Base-by-base conservation (phyloP, 768 basidiomycete species). In the Piloderma croceum region DNA sequence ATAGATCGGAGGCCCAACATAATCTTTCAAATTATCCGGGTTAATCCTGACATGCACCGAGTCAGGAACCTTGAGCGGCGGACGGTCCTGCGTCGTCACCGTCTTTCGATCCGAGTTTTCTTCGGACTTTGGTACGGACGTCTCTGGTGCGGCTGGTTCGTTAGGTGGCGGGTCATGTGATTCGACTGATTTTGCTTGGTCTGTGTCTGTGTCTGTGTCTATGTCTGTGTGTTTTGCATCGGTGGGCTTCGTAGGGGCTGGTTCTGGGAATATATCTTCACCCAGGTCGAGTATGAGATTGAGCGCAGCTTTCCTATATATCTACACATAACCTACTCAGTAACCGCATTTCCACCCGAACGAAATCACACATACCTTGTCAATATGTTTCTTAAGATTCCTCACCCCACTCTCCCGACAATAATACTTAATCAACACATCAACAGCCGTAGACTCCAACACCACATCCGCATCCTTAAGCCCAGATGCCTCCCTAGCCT, bases 301-400 rank as follows among this genome's bases (percentile, higher is more conserved):
- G 49, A 94, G 68, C 0, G 94, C 93, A 11, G 93, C 89, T 60
- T 99, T 99, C 45, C 96, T 80, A 63, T 93, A 98, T 42, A 99
- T 92, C 91, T 97, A 46, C 10, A 42, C 17, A 13, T 19, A 12
- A 43, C 5, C 29, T 4, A 38, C 5, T 17, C 10, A 10, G 15
- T 31, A 21, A 36, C 18, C 5, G 20, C 7, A 41, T 19, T 25
- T 29, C n/a, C 5, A 22, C 6, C 24, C 39, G 31, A 15, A 33
- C n/a, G 29, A 34, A 31, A 18, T n/a, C 12, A 4, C 6, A 49
- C 55, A 2, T 44, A 90, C 91, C 81, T 98, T 98, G 56, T 99
- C 94, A 40, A 99, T 94, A 54, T 93, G 88, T 65, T 99, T 98
- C 80, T 98, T 98, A 59, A 99, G 56, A 56, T 92, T 91, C 36